Conservation (phyloP, 2,329 filamentous ascomycete genomes). For the Ophiognomonia clavigignenti-juglandacearum region DNA sequence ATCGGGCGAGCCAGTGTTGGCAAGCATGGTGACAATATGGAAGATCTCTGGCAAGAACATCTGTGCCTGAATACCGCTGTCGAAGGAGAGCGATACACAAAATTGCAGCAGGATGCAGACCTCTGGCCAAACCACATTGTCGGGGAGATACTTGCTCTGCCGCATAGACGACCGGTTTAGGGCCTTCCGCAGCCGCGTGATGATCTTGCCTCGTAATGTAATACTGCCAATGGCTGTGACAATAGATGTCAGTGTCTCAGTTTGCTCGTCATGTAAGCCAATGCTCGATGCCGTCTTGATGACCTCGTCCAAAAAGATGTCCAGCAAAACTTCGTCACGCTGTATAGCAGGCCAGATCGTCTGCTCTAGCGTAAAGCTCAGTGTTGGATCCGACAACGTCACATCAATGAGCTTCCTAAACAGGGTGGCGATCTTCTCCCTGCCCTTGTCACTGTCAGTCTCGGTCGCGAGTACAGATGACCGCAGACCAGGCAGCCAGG, state of each 20-base stretch:
- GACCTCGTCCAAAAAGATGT: constrained; percentile 64
- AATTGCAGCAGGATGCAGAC: constrained; percentile 64
- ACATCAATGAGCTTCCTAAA: constrained; percentile 65
- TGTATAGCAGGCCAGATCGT: constrained; percentile 61
- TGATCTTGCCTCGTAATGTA: constrained; percentile 59
- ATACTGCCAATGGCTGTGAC: constrained; percentile 60
- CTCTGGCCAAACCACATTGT: constrained; percentile 66
- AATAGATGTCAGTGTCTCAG: constrained; percentile 58
- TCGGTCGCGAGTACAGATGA: constrained; percentile 55
- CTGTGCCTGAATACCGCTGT: constrained; percentile 62
- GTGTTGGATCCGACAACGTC: constrained; percentile 53
- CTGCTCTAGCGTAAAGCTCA: constrained; percentile 59
- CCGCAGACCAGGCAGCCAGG: constrained; percentile 60
- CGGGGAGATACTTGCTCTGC: constrained; percentile 60
- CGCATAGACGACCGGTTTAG: constrained; percentile 62
- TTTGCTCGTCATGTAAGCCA: constrained; percentile 52
- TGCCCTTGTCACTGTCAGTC: constrained; percentile 58
- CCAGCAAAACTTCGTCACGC: constrained; percentile 59
- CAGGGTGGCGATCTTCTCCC: constrained; percentile 58
- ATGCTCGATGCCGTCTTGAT: constrained; percentile 57
- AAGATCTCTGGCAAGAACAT: constrained; percentile 65
- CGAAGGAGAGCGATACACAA: constrained; percentile 62
- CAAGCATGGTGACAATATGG: constrained; percentile 66
- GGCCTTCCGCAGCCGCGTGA: constrained; percentile 61
- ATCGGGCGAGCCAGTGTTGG: constrained; percentile 56